These are phyloP conservation scores for Tuber aestivum DNA, from an alignment of 495 filamentous ascomycete genomes.

Conservation along the genomic window DNA sequence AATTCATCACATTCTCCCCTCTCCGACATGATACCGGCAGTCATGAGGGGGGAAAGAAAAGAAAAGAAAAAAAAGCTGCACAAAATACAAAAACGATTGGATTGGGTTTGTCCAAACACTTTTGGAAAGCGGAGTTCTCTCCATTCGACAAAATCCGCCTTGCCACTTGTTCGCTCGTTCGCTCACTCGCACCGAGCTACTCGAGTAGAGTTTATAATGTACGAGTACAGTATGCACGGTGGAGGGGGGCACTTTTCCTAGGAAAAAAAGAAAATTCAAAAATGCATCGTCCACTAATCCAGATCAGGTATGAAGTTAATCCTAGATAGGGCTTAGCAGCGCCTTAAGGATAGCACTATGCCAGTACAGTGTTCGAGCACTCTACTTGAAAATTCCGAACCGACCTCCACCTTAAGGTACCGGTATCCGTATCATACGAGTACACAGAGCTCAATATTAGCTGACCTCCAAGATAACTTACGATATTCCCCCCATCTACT, in stretches of 20 bases:
- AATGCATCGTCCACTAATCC: no score
- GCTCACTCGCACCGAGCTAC: background rate
- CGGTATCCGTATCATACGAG: no score
- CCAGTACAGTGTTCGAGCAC: no score
- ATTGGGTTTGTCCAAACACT: background rate
- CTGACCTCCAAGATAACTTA: no score
- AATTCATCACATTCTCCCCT: background rate
- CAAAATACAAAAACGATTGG: background rate
- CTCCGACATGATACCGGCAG: background rate
- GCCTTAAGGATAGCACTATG: no score
- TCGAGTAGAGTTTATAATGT: background rate
- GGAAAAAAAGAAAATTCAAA: background rate
- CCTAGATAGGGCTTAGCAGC: no score
- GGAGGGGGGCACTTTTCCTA: background rate
- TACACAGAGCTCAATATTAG: no score
- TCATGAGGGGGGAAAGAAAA: background rate
- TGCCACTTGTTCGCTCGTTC: background rate
- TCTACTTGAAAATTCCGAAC: no score
- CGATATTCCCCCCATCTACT: no score
- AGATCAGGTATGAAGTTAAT: no score
- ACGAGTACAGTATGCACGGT: constrained; percentile 4
- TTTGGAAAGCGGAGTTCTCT: background rate
- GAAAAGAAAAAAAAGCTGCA: background rate
- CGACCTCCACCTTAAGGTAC: no score
- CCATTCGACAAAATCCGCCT: background rate